Evolutionary conservation across 768 basidiomycete genomes (phyloP).

Genomic region (Mycena filopes): DNA sequence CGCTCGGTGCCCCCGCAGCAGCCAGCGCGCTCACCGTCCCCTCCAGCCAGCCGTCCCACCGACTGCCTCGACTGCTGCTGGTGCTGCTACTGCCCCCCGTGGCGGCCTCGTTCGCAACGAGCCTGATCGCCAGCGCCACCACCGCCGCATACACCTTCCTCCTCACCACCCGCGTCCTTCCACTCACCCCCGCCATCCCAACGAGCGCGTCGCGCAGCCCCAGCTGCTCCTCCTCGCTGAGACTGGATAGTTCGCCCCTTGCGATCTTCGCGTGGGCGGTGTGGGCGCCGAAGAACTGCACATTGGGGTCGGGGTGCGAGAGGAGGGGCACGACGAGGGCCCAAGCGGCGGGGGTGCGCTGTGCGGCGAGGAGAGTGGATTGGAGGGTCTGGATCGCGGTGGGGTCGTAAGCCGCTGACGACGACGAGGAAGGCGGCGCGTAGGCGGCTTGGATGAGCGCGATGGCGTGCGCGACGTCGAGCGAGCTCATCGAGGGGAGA

Average conservation of each 20-base stretch:
- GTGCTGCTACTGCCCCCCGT: conserved; percentile 25
- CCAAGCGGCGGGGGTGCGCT: conserved; percentile 73
- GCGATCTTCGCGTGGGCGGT: conserved; percentile 94
- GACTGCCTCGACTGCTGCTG: conserved; percentile 51
- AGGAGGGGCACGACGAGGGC: conserved; percentile 84
- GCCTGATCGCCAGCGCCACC: conserved; percentile 21
- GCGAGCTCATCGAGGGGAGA: no score
- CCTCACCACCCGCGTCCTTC: conserved; percentile 33
- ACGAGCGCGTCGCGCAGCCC: conserved; percentile 22
- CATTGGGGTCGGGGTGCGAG: conserved; percentile 77
- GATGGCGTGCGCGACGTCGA: conserved; percentile 27
- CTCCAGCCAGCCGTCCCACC: conserved; percentile 83
- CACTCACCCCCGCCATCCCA: conserved; percentile 75
- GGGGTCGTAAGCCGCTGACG: conserved; percentile 38
- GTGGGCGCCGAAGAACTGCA: conserved; percentile 96
- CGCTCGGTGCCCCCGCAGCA: conserved; percentile 63
- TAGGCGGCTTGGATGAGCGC: conserved; percentile 41
- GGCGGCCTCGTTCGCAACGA: no score
- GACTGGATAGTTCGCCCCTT: conserved; percentile 56
- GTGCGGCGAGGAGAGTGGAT: conserved; percentile 40
- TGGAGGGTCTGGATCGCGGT: conserved; percentile 55
- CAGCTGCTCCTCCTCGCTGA: neutral
- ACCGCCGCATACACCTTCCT: conserved; percentile 28
- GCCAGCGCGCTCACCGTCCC: conserved; percentile 72
- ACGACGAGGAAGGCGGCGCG: conserved; percentile 44